Percentiles rank a stretch among this genome's conserved stretches.
These are phyloP conservation scores for Dictyostelium firmibasis DNA, from an alignment of 78 protist species.

Conservation along the genomic window DNA sequence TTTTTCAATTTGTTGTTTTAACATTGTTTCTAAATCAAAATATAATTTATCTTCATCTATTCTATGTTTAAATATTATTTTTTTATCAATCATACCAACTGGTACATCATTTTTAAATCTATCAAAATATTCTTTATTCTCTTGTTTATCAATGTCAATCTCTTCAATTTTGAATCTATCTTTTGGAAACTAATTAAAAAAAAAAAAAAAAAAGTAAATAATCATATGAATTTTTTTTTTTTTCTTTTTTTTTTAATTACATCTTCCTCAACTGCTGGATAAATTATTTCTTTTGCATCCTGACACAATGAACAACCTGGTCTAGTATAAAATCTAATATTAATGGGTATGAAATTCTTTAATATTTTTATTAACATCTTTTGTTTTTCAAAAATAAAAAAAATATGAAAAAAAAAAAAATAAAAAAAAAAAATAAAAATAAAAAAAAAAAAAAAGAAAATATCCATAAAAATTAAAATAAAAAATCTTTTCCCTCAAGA, in stretches of 20 bases:
- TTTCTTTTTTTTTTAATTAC: background rate
- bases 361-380: background rate
- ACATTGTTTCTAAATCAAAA: slow-evolving; percentile 44
- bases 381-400: background rate
- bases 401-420: background rate
- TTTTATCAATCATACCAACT: slow-evolving; percentile 34
- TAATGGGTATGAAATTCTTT: background rate
- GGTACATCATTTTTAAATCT: slow-evolving; percentile 46
- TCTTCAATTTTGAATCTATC: slow-evolving; percentile 25
- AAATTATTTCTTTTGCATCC: slow-evolving; percentile 38
- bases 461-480: no score
- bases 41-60: slow-evolving; percentile 43
- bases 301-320: slow-evolving; percentile 56
- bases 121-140: slow-evolving; percentile 35
- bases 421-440: background rate
- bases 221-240: no score
- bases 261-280: slow-evolving; percentile 38
- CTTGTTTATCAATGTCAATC: slow-evolving; percentile 24
- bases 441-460: background rate
- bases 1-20: background rate
- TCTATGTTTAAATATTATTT: slow-evolving; percentile 57
- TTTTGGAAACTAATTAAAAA: background rate
- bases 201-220: background rate
- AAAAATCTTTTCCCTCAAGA: no score
- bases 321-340: slow-evolving; percentile 31